phyloP scores from a whole-genome alignment of 2,329 filamentous ascomycete species.

The Neopestalotiopsis sp. region DNA sequence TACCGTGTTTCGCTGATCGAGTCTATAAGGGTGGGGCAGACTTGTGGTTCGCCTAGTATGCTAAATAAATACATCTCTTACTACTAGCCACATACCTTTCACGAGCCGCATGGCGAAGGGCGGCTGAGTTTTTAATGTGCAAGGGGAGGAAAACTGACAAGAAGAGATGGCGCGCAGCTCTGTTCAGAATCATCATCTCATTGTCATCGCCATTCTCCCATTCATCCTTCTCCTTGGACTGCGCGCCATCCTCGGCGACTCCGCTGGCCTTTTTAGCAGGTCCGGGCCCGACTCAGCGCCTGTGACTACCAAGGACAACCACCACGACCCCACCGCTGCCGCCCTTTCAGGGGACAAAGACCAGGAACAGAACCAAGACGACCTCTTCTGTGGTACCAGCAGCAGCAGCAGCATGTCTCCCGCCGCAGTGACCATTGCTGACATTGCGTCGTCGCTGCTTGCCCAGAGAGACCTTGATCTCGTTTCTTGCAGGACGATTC shows the following conservation, averaged over 20 bases:
- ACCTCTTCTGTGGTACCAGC: background rate
- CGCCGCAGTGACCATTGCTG: slow-evolving; percentile 2
- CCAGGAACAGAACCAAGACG: background rate
- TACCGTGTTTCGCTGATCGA: too few relatives aligned
- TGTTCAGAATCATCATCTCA: background rate
- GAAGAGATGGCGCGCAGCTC: background rate
- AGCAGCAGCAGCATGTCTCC: background rate
- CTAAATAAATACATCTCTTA: too few relatives aligned
- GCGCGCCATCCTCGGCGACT: background rate
- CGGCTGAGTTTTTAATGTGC: too few relatives aligned
- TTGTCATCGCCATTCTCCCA: background rate
- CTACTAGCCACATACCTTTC: too few relatives aligned
- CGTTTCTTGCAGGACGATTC: slow-evolving; percentile 42
- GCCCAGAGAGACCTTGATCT: slow-evolving; percentile 38
- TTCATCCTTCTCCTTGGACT: background rate
- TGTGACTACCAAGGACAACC: background rate
- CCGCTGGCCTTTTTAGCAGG: background rate
- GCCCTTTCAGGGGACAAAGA: too few relatives aligned
- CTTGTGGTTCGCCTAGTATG: too few relatives aligned
- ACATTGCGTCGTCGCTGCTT: slow-evolving; percentile 18
- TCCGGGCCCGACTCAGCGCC: background rate
- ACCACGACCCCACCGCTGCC: background rate
- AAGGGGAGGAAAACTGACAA: background rate
- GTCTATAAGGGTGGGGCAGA: too few relatives aligned
- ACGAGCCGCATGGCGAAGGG: too few relatives aligned